Conservation (phyloP, 1,284 basidiomycete genomes). For the Ganoderma sp. region DNA sequence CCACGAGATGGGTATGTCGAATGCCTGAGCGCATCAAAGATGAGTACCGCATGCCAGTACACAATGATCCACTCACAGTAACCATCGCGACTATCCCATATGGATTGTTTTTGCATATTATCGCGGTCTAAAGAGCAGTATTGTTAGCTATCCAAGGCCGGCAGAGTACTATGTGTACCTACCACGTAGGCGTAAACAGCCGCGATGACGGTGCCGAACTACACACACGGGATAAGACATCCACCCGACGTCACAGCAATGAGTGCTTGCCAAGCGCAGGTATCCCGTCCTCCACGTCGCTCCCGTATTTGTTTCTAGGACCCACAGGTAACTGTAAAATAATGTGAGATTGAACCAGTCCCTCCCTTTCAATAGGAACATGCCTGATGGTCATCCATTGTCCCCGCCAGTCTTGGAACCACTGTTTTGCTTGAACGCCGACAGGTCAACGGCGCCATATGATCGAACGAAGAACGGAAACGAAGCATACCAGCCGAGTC, state of each 20-base stretch:
- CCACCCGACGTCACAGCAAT: not conserved
- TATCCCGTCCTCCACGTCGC: conserved; percentile 57
- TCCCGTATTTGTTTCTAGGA: conserved; percentile 57
- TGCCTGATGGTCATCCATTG: conserved; percentile 57
- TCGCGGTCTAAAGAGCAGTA: conserved; percentile 43
- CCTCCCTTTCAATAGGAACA: conserved; percentile 1
- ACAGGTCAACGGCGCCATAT: not conserved
- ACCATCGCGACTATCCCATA: conserved; percentile 51
- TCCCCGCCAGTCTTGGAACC: conserved; percentile 48
- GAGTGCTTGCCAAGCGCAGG: conserved; percentile 49
- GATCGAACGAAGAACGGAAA: not conserved
- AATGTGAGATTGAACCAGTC: not conserved
- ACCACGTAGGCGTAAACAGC: conserved; percentile 55
- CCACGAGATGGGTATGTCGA: conserved; percentile 56
- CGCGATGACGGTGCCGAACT: conserved; percentile 54
- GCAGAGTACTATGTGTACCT: conserved; percentile 28
- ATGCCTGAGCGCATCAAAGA: conserved; percentile 38
- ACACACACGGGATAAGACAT: not conserved
- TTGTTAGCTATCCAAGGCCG: not conserved
- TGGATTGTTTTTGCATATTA: conserved; percentile 50
- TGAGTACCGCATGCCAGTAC: not conserved
- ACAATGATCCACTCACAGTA: conserved; percentile 42
- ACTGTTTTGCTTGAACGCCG: conserved; percentile 44
- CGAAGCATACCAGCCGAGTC: conserved; percentile 42
- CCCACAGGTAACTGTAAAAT: conserved; percentile 50